A percentile compares a stretch with the other conserved stretches of the same genome.
Evolutionary conservation across 2,329 filamentous ascomycete species (phyloP).

Genomic region (Fusarium chaquense): DNA sequence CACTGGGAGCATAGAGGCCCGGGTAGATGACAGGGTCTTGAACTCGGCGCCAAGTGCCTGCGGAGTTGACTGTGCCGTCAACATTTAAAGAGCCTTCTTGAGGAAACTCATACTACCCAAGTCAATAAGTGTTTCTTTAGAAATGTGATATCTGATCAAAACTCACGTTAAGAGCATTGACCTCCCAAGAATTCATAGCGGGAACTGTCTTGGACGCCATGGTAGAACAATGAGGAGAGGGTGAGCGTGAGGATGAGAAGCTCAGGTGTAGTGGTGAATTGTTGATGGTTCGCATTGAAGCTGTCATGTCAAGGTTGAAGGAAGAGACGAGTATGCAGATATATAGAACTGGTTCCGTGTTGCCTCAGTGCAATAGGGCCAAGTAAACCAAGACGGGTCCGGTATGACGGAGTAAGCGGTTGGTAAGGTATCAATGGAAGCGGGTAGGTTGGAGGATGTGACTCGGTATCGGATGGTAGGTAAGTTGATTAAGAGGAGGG

Average conservation of each 20-base stretch:
- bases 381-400: constrained; percentile 12
- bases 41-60: constrained; percentile 46
- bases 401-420: constrained; percentile 24
- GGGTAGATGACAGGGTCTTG: constrained; percentile 66
- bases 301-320: constrained; percentile 17
- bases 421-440: constrained; percentile 30
- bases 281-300: constrained; percentile 34
- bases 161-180: constrained; percentile 44
- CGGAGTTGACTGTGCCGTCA: constrained; percentile 37
- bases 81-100: constrained; percentile 37
- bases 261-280: constrained; percentile 25
- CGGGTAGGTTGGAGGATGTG: constrained; percentile 6
- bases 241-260: constrained; percentile 15
- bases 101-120: constrained; percentile 45
- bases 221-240: constrained; percentile 13
- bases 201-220: constrained; percentile 36
- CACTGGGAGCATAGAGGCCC: constrained; percentile 66
- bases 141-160: constrained; percentile 2
- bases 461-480: not conserved
- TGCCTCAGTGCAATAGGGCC: constrained; percentile 2
- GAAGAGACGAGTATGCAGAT: constrained; percentile 9
- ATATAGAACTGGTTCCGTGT: constrained; percentile 21
- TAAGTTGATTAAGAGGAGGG: not conserved
- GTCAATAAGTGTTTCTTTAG: constrained; percentile 18
- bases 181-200: constrained; percentile 47